A percentile compares a stretch with the other conserved stretches of the same genome.
These are phyloP conservation scores for Cordyceps cateniannulata DNA, from an alignment of 2,329 filamentous ascomycete genomes.

Conservation along the genomic window DNA sequence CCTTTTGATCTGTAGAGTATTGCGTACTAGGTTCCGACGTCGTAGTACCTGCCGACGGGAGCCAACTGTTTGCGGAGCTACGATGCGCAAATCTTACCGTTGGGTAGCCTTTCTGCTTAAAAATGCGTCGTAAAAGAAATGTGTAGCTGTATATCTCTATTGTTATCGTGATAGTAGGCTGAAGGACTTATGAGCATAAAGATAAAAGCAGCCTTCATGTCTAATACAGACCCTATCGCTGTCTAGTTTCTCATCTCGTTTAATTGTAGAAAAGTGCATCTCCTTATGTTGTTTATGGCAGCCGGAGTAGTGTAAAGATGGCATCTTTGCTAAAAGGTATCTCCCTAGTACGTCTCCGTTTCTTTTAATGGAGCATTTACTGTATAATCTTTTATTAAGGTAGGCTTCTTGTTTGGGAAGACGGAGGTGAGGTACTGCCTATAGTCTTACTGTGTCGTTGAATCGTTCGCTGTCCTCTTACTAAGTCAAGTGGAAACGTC, in stretches of 20 bases:
- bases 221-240: neutral
- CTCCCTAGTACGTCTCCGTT: neutral
- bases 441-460: neutral
- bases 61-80: neutral
- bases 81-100: neutral
- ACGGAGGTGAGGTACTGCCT: neutral
- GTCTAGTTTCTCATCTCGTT: neutral
- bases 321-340: neutral
- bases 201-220: neutral
- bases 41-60: fast-evolving
- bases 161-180: neutral
- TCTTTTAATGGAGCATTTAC: neutral
- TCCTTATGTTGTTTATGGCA: neutral
- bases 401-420: neutral
- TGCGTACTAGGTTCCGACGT: neutral
- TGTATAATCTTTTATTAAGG: neutral
- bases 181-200: neutral
- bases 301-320: neutral
- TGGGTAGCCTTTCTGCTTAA: neutral
- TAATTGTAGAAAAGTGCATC: neutral
- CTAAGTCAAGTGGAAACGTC: neutral
- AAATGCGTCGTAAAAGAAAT: neutral
- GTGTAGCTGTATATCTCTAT: neutral
- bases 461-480: neutral
- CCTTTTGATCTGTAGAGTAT: neutral